Evolutionary conservation across 192 early-diverging fungal species (phyloP).

Genomic region (Radiomyces spectabilis): DNA sequence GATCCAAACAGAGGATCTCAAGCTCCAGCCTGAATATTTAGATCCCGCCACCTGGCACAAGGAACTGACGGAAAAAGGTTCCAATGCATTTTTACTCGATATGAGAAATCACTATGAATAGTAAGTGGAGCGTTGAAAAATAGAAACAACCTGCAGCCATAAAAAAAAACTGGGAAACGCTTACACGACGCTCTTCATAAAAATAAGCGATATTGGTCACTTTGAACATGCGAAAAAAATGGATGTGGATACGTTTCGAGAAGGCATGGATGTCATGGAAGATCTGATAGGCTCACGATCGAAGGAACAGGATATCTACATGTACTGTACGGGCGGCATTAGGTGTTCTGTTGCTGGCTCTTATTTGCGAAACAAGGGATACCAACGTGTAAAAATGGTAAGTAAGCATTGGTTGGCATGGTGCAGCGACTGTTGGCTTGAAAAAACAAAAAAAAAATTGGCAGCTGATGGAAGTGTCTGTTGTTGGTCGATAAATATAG

Average conservation of each 20-base stretch:
- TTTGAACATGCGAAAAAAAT: slow-evolving; percentile 58
- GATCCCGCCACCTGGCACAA: slow-evolving; percentile 56
- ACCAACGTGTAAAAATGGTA: slow-evolving; percentile 53
- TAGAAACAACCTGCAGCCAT: no score
- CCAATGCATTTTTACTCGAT: slow-evolving; percentile 49
- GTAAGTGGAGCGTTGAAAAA: slow-evolving; percentile 27
- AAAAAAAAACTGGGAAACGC: no score
- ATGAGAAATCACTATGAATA: slow-evolving; percentile 78
- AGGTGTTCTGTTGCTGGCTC: slow-evolving; percentile 70
- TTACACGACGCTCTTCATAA: no score
- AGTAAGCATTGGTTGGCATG: no score
- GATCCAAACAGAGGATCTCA: slow-evolving; percentile 37
- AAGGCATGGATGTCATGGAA: slow-evolving; percentile 53
- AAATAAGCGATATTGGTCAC: slow-evolving; percentile 59
- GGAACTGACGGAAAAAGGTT: slow-evolving; percentile 30
- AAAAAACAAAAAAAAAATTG: no score
- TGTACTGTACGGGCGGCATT: slow-evolving; percentile 81
- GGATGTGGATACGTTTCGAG: slow-evolving; percentile 69
- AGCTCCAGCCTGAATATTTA: slow-evolving; percentile 56
- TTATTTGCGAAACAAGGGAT: slow-evolving; percentile 55
- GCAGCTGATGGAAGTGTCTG: no score
- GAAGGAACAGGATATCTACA: slow-evolving; percentile 55
- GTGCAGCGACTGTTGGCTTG: no score
- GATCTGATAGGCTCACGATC: slow-evolving; percentile 37
- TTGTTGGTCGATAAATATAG: no score